Evolutionary conservation across 768 basidiomycete genomes (phyloP).

Genomic region (Cyclocybe cylindracea): DNA sequence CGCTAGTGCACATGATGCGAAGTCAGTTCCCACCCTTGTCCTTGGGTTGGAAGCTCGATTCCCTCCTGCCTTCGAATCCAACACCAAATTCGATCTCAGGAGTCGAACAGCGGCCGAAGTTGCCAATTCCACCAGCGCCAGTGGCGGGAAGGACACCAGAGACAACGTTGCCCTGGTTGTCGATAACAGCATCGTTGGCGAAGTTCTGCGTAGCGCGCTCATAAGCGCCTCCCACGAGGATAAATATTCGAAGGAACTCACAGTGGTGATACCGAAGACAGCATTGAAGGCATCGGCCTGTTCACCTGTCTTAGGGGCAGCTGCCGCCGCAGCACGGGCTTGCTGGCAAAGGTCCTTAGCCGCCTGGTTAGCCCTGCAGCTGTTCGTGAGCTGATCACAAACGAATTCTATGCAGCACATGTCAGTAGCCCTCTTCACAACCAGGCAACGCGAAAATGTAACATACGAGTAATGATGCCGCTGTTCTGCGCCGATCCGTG

Average conservation of each 20-base stretch:
- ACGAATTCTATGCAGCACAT: slow-evolving; percentile 31
- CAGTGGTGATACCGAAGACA: slow-evolving; percentile 55
- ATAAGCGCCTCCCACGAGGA: not conserved
- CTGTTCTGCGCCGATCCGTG: slow-evolving; percentile 65
- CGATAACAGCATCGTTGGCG: slow-evolving; percentile 38
- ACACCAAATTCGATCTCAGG: too few species aligned
- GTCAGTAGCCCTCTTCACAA: too few species aligned
- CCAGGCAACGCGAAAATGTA: too few species aligned
- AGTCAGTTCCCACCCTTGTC: slow-evolving; percentile 39
- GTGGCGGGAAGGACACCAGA: too few species aligned
- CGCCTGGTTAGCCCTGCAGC: slow-evolving; percentile 53
- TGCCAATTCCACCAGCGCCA: too few species aligned
- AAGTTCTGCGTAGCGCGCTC: slow-evolving; percentile 38
- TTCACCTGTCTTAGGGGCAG: slow-evolving; percentile 44
- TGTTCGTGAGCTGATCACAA: slow-evolving; percentile 55
- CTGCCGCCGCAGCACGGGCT: slow-evolving; percentile 42
- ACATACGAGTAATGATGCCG: slow-evolving; percentile 50
- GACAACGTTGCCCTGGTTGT: slow-evolving; percentile 44
- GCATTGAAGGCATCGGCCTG: slow-evolving; percentile 68
- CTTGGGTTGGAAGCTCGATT: slow-evolving; percentile 59
- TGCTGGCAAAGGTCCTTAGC: slow-evolving; percentile 49
- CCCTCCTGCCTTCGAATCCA: slow-evolving; percentile 24
- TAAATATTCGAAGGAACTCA: slow-evolving; percentile 8
- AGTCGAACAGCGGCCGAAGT: too few species aligned
- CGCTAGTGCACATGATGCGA: not conserved